Percentiles rank a stretch among this genome's conserved stretches.
These are phyloP conservation scores for Prunella vulgaris DNA, from an alignment of 257 asterid genomes.

Conservation along the genomic window DNA sequence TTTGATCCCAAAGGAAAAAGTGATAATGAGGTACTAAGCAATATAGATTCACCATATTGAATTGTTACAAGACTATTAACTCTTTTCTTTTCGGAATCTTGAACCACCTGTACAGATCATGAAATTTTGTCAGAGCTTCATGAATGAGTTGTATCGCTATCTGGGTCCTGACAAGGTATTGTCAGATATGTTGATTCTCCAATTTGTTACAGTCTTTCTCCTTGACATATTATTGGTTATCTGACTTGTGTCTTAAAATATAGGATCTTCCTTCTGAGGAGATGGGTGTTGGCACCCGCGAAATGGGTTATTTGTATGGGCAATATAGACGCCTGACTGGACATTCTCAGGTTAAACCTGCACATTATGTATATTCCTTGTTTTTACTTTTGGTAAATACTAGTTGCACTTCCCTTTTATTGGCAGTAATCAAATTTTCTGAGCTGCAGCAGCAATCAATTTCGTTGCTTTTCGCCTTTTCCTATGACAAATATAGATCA, in stretches of 20 bases:
- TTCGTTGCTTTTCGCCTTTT: no score
- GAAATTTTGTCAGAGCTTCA: constrained; percentile 97
- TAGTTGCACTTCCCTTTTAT: background rate
- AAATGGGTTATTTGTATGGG: constrained; percentile 95
- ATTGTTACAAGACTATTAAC: constrained; percentile 19
- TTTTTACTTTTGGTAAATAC: background rate
- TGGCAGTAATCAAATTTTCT: background rate
- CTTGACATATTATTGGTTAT: constrained; percentile 9
- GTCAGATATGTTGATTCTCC: constrained; percentile 14
- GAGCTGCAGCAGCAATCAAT: no score
- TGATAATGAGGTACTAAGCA: constrained; percentile 64
- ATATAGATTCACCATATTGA: constrained; percentile 16
- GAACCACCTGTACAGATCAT: constrained; percentile 51
- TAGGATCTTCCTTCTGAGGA: constrained; percentile 99
- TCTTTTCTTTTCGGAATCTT: constrained; percentile 16
- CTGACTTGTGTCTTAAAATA: constrained; percentile 23
- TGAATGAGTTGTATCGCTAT: constrained; percentile 93
- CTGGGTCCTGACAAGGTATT: constrained; percentile 95
- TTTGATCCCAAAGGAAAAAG: constrained; percentile 94
- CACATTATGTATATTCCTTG: background rate
- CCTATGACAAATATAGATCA: no score
- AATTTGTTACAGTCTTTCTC: constrained; percentile 13
- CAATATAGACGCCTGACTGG: constrained; percentile 94
- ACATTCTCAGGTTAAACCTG: constrained; percentile 78
- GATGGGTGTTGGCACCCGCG: constrained; percentile 96